Evolutionary conservation across 345 rosid genomes (phyloP).

Genomic region (Passiflora organensis): DNA sequence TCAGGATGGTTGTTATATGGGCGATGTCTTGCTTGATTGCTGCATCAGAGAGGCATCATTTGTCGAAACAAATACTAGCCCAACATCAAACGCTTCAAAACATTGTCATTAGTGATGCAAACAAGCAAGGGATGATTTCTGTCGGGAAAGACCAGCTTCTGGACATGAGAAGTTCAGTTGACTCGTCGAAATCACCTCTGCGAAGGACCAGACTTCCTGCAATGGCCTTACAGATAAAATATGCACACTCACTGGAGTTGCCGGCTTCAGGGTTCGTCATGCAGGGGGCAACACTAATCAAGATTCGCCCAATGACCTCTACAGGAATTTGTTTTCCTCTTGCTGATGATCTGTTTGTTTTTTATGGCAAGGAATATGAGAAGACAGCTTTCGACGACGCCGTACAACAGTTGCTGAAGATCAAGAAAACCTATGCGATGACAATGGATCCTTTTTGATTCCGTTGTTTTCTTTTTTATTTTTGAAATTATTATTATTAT

Average conservation of each 20-base stretch:
- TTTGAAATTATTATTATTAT: too few species aligned
- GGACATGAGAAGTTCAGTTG: constrained; percentile 22
- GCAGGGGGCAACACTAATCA: constrained; percentile 41
- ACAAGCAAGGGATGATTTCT: constrained; percentile 28
- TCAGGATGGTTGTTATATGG: constrained; percentile 32
- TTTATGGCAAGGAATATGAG: constrained; percentile 16
- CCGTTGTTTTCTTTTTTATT: too few species aligned
- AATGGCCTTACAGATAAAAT: constrained; percentile 33
- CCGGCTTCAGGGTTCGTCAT: constrained; percentile 33
- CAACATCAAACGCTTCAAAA: constrained; percentile 20
- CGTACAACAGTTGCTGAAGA: constrained; percentile 33
- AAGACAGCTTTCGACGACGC: constrained; percentile 32
- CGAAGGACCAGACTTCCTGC: constrained; percentile 37
- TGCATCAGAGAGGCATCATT: constrained; percentile 35
- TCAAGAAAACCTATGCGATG: constrained; percentile 37
- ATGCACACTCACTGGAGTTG: constrained; percentile 31
- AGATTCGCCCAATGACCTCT: constrained; percentile 22
- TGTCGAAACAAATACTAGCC: constrained; percentile 23
- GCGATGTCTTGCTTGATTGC: constrained; percentile 34
- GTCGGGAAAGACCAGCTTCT: constrained; percentile 26
- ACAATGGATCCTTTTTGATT: constrained; percentile 43
- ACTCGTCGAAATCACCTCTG: background rate
- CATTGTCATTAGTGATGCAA: constrained; percentile 24
- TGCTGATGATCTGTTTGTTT: constrained; percentile 7
- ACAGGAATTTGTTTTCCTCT: background rate